A percentile compares a stretch with the other conserved stretches of the same genome.
Conservation (phyloP, 139 green algal species). For the Auxenochlorella pyrenoidosa region DNA sequence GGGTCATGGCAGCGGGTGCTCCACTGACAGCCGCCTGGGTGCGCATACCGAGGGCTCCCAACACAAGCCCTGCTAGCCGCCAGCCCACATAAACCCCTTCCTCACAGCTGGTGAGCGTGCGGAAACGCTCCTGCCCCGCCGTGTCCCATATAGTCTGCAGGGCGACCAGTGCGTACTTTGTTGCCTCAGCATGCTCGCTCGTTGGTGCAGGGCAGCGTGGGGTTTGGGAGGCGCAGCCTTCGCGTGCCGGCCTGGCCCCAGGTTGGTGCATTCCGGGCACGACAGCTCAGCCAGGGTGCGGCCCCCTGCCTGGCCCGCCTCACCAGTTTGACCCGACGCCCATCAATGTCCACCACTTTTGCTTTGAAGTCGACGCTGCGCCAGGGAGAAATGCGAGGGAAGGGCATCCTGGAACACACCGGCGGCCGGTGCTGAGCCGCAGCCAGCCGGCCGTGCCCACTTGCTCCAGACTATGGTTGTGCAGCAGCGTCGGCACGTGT, state of each 20-base stretch:
- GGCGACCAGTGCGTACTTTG: neutral
- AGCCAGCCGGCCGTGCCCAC: too few relatives aligned
- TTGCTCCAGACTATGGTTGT: too few relatives aligned
- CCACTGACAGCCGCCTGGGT: neutral
- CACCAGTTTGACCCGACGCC: neutral
- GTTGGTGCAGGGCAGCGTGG: neutral
- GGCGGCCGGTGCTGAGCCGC: neutral
- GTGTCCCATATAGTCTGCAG: constrained; percentile 94
- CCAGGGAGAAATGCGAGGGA: neutral
- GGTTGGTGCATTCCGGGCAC: neutral
- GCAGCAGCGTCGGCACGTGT: too few relatives aligned
- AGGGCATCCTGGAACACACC: neutral
- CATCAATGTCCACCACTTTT: constrained; percentile 85
- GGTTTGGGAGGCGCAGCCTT: too few relatives aligned
- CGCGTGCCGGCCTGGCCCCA: too few relatives aligned
- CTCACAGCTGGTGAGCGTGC: constrained; percentile 92
- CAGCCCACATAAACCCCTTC: too few relatives aligned
- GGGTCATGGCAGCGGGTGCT: neutral
- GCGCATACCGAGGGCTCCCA: neutral
- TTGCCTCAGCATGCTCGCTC: neutral
- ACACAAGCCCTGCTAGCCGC: neutral
- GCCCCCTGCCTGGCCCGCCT: too few relatives aligned
- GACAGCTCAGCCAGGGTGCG: neutral
- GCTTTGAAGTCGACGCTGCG: constrained; percentile 94
- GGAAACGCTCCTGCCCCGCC: constrained; percentile 91